Evolutionary conservation across 2,329 filamentous ascomycete species (phyloP), one percentile per base, ranked within the genome.

Genomic region (Cryphonectria parasitica): DNA sequence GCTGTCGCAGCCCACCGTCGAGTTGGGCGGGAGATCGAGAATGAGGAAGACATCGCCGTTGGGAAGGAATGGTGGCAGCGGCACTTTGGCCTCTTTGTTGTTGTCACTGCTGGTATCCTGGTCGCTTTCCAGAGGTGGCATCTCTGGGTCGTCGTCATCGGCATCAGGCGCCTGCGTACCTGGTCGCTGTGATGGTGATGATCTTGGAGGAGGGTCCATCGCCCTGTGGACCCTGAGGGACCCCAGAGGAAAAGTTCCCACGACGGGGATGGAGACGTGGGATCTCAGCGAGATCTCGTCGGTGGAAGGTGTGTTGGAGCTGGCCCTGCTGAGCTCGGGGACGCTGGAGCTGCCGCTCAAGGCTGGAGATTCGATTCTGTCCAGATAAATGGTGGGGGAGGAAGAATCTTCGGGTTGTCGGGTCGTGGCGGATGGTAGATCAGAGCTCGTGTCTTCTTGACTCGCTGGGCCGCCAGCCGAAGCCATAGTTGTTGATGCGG

Each of bases 1-100:
- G 2, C 83, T 80, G 74, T 89, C 87, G 74, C 85, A 87, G 61
- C 87, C 87, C 25, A 90, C 78, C 2, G 83, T 85, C 69, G 86
- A 86, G 52, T 81, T 78, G 1, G 82, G 77, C 0, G 87, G 87
- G 15, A 90, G 78, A 68, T 84, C 83, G 45, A 88, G 78, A 39
- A 89, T 77, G 15, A 89, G 77, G 68, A 90, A 80, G 28, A 86
- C 81, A 73, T 90, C 88, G 28, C 62, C 56, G 3, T 25, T 28
- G 15, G 31, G 19, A 1, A 10, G 25, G 56, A 66, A 28, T 1
- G 60, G 11, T 34, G 62, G 43, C 39, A 34, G 19, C 19, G 43
- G 17, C 43, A 22, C 17, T 22, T n/a, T 49, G 45, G 7, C 8
- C 17, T 7, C 45, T 2, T n/a, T n/a, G 45, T 11, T 22, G 17